Evolutionary conservation across 441 rosid genomes (phyloP).

Genomic region (Iberis amara): DNA sequence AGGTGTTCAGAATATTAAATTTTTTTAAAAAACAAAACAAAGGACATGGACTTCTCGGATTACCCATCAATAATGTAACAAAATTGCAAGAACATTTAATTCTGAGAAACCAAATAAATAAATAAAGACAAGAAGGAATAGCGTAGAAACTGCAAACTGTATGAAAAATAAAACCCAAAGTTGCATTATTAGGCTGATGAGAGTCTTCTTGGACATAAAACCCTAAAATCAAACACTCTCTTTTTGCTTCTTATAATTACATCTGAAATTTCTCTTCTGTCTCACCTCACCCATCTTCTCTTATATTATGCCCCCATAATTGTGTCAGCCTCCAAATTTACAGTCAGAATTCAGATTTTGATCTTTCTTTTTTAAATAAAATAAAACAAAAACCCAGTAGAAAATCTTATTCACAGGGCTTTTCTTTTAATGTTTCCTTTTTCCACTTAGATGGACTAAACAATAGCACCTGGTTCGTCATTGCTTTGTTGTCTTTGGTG

Average conservation of each 20-base stretch:
- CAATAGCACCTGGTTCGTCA: constrained; percentile 36
- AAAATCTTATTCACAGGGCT: constrained; percentile 26
- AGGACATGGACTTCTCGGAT: no score
- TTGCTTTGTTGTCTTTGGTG: constrained; percentile 37
- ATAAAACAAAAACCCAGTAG: constrained; percentile 22
- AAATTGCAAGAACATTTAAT: no score
- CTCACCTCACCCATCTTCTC: constrained; percentile 11
- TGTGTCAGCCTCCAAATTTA: constrained; percentile 27
- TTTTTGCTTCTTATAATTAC: constrained; percentile 16
- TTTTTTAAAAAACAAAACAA: no score
- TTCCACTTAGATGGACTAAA: constrained; percentile 17
- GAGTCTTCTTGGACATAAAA: neutral
- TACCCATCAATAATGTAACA: no score
- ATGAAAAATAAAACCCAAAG: neutral
- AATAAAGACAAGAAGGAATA: no score
- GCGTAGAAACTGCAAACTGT: no score
- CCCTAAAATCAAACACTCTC: neutral
- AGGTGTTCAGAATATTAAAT: no score
- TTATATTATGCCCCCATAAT: constrained; percentile 20
- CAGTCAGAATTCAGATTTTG: constrained; percentile 27
- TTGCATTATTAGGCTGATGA: constrained; percentile 16
- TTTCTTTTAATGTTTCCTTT: constrained; percentile 18
- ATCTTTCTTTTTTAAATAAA: constrained; percentile 9
- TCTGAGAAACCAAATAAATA: no score
- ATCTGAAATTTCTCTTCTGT: constrained; percentile 8